A percentile compares a stretch with the other conserved stretches of the same genome.
Evolutionary conservation across 306 rosid genomes (phyloP).

Genomic region (cucumber (Cucumis sativus)): DNA sequence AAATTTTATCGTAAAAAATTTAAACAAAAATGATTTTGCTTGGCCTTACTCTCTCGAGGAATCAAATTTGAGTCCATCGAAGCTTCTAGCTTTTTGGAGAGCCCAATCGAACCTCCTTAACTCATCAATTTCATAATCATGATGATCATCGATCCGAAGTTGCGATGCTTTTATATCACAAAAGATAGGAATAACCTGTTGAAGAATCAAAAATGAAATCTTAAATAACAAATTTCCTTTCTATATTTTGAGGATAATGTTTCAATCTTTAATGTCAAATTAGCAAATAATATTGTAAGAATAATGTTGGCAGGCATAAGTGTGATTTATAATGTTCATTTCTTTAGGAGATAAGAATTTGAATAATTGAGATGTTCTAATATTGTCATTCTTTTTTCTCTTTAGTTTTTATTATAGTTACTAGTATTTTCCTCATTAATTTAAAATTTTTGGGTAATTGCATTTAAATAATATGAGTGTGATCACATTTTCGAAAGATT

Average conservation of each 20-base stretch:
- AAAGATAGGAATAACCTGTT: constrained; percentile 49
- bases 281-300: background rate
- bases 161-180: constrained; percentile 77
- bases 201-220: background rate
- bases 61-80: constrained; percentile 50
- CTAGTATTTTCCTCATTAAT: too few relatives aligned
- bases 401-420: too few relatives aligned
- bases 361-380: too few relatives aligned
- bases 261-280: background rate
- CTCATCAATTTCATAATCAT: constrained; percentile 26
- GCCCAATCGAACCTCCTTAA: constrained; percentile 36
- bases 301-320: background rate
- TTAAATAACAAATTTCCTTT: background rate
- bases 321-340: background rate
- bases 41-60: constrained; percentile 51
- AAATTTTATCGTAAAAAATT: too few relatives aligned
- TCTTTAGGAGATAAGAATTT: too few relatives aligned
- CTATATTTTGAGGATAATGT: background rate
- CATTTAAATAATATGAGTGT: too few relatives aligned
- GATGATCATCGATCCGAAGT: constrained; percentile 19
- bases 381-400: too few relatives aligned
- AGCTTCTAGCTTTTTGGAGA: constrained; percentile 51
- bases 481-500: too few relatives aligned
- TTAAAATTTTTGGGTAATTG: too few relatives aligned
- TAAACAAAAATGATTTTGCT: too few relatives aligned